Evolutionary conservation across 257 asterid species (phyloP).

Genomic region (Rauvolfia tetraphylla): DNA sequence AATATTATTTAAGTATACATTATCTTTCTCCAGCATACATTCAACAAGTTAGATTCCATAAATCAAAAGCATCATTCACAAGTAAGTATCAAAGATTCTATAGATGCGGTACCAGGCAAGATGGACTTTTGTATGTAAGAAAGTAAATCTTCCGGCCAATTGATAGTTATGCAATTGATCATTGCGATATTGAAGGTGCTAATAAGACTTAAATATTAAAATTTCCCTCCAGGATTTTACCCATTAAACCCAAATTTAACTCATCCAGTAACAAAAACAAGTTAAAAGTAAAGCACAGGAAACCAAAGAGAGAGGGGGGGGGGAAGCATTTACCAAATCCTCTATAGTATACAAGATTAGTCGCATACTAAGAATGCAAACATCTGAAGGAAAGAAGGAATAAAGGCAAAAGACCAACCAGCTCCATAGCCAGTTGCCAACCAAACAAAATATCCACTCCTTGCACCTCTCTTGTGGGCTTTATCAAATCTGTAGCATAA

Average conservation of each 20-base stretch:
- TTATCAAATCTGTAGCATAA: conserved; percentile 73
- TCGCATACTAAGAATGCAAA: not conserved
- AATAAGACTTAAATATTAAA: not conserved
- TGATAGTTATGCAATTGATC: no score
- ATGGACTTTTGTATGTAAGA: not conserved
- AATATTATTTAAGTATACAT: no score
- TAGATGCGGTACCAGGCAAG: not conserved
- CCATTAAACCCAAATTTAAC: not conserved
- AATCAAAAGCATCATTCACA: not conserved
- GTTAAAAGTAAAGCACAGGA: not conserved
- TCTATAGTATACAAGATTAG: not conserved
- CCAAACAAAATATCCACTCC: conserved; percentile 87
- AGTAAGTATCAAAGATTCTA: no score
- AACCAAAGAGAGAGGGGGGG: not conserved
- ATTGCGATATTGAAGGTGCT: not conserved
- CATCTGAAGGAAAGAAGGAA: conserved; percentile 5
- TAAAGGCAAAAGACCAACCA: conserved; percentile 50
- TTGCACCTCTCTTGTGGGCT: conserved; percentile 56
- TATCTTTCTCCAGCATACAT: not conserved
- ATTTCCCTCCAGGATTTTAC: not conserved
- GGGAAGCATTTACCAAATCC: not conserved
- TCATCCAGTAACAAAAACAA: not conserved
- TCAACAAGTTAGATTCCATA: no score
- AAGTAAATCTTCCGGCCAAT: not conserved
- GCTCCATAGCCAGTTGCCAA: conserved; percentile 76